Evolutionary conservation across 2,329 filamentous ascomycete species (phyloP), one percentile per base, ranked within the genome.

Genomic region (Bertia moriformis): DNA sequence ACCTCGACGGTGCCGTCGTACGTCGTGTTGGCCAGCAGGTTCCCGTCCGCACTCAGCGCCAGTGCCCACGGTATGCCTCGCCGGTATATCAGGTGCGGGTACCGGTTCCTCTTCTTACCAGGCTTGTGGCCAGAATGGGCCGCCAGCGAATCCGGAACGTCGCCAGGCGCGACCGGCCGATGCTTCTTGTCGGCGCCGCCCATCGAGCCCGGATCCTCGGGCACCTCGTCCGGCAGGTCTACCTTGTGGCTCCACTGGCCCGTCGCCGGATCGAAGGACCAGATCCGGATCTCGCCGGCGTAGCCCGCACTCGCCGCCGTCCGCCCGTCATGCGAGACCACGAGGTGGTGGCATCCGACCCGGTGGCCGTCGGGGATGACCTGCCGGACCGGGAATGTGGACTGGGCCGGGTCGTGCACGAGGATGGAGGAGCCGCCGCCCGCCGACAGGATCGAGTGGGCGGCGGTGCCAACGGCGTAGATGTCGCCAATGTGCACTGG

Each of bases 31-130:
- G 87, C 87, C 14, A 96, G 69, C 52, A 80, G 91, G 45, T 77
- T 73, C 37, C 91, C 91, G 53, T 93, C 79, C 44, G 78, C 74
- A 51, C 83, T 93, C 44, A 98, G 65, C 1, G 86, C 81, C 47
- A 95, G 66, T 0, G 89, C 87, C 91, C 91, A 98, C 7, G 82
- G 70, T n/a, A n/a, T n/a, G n/a, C n/a, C n/a, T n/a, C n/a, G n/a
- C n/a, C n/a, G n/a, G n/a, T n/a, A n/a, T n/a, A n/a, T n/a, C n/a
- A n/a, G n/a, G n/a, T n/a, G n/a, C n/a, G n/a, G n/a, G n/a, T n/a
- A n/a, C n/a, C n/a, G n/a, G n/a, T n/a, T n/a, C n/a, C n/a, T n/a
- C n/a, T n/a, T n/a, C n/a, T n/a, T n/a, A n/a, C n/a, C n/a, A n/a
- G n/a, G n/a, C n/a, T n/a, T n/a, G n/a, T n/a, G n/a, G n/a, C n/a